Evolutionary conservation across 371 early-diverging fungal species (phyloP), one percentile per base, ranked within the genome.

Genomic region (Rhizopus delemar): DNA sequence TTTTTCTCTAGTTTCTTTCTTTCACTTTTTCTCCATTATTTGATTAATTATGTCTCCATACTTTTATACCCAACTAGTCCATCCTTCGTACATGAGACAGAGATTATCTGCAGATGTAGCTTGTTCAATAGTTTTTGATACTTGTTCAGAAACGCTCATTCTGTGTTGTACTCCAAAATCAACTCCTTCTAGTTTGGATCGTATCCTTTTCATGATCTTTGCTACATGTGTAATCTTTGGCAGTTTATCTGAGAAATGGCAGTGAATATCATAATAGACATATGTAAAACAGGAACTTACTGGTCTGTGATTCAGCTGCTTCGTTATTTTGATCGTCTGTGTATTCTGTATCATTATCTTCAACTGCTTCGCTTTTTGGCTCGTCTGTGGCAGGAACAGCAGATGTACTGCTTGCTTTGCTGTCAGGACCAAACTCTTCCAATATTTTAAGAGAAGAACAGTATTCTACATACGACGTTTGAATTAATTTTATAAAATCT

Each of bases 121-220:
- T 53, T 86, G 81, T 34, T 80, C 78, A 22, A 86, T 86, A 8
- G 82, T 79, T 51, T 75, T 77, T 9, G 77, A 71, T 36, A 65
- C 61, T 66, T 89, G 88, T 56, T 87, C 88, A 13, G 77, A 51
- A 8, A 89, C 82, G 45, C 66, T 77, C 77, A 86, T 77, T 52
- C 74, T 75, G 29, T 78, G 69, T 13, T 60, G 66, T 8, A 73
- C 66, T 9, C 76, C 84, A 60, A 74, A 77, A 59, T 92, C 91
- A 8, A 72, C 66, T 13, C 92, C 92, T 45, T 87, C 88, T 12
- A 92, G 69, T 64, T 91, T 92, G n/a, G 74, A 65, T 29, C 84
- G 68, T 11, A 92, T 81, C 12, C 86, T 69, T 31, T 77, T 74
- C 52, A 92, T 76, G 9, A 90, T 80, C 32, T 73, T 69, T 12